Evolutionary conservation across 2,329 filamentous ascomycete genomes (phyloP), one percentile per base, ranked within the genome.

Genomic region (Colletotrichum sp.): DNA sequence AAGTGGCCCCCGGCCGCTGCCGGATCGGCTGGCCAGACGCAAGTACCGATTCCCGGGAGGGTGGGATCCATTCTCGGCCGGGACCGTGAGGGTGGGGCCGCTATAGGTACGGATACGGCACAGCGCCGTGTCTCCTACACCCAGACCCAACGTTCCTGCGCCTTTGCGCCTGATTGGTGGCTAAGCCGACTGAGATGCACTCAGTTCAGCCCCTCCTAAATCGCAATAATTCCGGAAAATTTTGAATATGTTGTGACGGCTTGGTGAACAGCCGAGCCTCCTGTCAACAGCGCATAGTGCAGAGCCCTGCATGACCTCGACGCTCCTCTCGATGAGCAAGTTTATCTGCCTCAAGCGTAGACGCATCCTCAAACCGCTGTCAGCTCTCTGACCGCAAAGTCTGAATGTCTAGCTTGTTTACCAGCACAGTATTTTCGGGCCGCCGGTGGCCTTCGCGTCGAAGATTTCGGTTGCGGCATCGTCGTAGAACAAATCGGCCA

Each of bases 291-390:
- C n/a, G 7, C 68, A 26, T 92, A 89, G 81, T 93, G 91, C 77
- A 93, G 81, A 7, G 90, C 90, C 64, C 80, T 87, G 86, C 13
- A 94, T 88, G 1, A 90, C 88, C 77, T 90, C 86, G 18, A 93
- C 89, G 5, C 91, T 91, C 21, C 90, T 89, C 82, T 89, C 89
- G 79, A 93, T 86, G 1, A 91, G 91, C 64, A 92, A 93, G 93
- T 82, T 93, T 91, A 72, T 92, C 90, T 13, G 89, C 88, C 83
- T 94, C 92, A 18, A 84, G 88, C 30, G 92, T 88, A 80, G 93
- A 94, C 0, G 92, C 92, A 30, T 90, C 83, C 77, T 91, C 87
- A 79, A 94, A 94, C 1, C 92, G 85, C 59, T 39, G 36, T 0
- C 36, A 39, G 15, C 15, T 39, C 36, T 39, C 36, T 3, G 36